A percentile compares a stretch with the other conserved stretches of the same genome.
phyloP scores from a whole-genome alignment of 352 stramenopile genomes.

The Ophiocytium majus region DNA sequence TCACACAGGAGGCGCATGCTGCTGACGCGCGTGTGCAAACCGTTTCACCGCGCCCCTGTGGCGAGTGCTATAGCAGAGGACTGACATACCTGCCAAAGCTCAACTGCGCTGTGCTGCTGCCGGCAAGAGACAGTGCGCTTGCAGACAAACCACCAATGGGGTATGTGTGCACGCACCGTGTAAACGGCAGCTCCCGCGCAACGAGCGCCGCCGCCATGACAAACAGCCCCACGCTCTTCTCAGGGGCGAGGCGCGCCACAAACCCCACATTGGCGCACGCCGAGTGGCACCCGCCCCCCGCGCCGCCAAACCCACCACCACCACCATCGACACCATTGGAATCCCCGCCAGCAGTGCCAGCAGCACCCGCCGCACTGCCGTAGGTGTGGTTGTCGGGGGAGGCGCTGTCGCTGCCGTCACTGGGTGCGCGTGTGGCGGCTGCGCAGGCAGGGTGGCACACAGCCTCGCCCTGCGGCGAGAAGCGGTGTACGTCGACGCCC shows the following conservation, averaged over 20 bases:
- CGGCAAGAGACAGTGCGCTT: too few relatives aligned
- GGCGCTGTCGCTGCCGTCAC: neutral
- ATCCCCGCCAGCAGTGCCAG: slow-evolving; percentile 1
- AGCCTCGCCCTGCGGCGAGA: neutral
- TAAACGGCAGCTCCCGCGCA: neutral
- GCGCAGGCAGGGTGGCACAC: neutral
- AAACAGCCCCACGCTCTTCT: slow-evolving; percentile 55
- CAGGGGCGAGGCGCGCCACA: slow-evolving; percentile 43
- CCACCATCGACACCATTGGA: too few relatives aligned
- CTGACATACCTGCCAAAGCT: too few relatives aligned
- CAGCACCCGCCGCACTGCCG: neutral
- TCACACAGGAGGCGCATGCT: too few relatives aligned
- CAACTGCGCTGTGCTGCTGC: too few relatives aligned
- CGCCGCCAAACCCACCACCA: too few relatives aligned
- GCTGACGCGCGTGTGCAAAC: too few relatives aligned
- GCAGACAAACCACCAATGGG: too few relatives aligned
- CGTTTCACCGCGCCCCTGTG: too few relatives aligned
- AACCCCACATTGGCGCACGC: slow-evolving; percentile 47
- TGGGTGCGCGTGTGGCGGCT: neutral
- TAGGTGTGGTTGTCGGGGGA: neutral
- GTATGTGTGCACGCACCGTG: slow-evolving; percentile 13
- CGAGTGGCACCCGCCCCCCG: neutral
- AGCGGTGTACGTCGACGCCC: neutral
- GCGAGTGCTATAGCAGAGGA: too few relatives aligned
- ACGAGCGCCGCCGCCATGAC: slow-evolving; percentile 29